Conservation (phyloP, 1,284 basidiomycete species). For the Cutaneotrichosporon mucoides region DNA sequence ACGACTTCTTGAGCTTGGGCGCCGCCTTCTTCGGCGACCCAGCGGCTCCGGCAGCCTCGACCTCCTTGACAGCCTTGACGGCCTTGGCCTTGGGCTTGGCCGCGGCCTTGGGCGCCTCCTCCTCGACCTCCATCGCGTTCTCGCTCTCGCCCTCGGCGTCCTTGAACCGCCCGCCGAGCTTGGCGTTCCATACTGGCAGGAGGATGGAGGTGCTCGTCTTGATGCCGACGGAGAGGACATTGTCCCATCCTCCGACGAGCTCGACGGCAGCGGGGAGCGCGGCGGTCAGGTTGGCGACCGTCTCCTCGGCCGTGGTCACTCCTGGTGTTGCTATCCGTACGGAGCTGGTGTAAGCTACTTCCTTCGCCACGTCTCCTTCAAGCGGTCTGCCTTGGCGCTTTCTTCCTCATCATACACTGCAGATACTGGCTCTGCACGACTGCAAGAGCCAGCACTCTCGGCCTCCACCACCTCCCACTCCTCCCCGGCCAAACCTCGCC, state of each 20-base stretch:
- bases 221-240: slow-evolving; percentile 83
- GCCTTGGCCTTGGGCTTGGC: slow-evolving; percentile 1
- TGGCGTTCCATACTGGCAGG: slow-evolving; percentile 81
- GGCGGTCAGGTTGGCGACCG: slow-evolving; percentile 71
- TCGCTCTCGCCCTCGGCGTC: slow-evolving; percentile 13
- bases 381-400: too few species aligned
- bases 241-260: slow-evolving; percentile 81
- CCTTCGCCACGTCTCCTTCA: not conserved
- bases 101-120: slow-evolving; percentile 10
- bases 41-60: not conserved
- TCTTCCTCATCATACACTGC: too few species aligned
- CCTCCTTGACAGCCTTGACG: slow-evolving; percentile 5
- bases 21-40: slow-evolving; percentile 10
- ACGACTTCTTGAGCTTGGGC: slow-evolving; percentile 24
- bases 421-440: too few species aligned
- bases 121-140: slow-evolving; percentile 19
- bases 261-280: slow-evolving; percentile 72
- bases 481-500: too few species aligned
- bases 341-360: slow-evolving; percentile 56
- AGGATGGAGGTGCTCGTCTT: slow-evolving; percentile 84
- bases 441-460: too few species aligned
- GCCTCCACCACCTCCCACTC: too few species aligned
- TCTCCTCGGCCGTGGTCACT: slow-evolving; percentile 64
- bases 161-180: slow-evolving; percentile 53
- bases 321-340: slow-evolving; percentile 73